These are phyloP conservation scores for Pelargonium cotyledonis DNA, from an alignment of 441 rosid genomes.

Conservation along the genomic window DNA sequence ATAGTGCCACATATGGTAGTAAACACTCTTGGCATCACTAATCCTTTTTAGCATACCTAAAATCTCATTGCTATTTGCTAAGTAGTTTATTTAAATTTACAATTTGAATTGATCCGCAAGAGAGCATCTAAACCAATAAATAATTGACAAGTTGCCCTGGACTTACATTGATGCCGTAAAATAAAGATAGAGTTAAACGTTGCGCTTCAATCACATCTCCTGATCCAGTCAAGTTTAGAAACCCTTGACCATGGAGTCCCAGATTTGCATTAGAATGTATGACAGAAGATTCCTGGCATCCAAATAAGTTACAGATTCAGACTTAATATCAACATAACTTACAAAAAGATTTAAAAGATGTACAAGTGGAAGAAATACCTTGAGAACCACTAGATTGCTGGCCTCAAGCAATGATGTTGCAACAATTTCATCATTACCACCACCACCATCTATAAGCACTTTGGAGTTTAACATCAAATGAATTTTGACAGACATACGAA, in stretches of 20 bases:
- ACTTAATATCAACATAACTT: conserved; percentile 13
- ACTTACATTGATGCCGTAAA: conserved; percentile 71
- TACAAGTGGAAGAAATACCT: conserved; percentile 36
- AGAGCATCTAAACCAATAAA: not conserved
- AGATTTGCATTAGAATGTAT: conserved; percentile 89
- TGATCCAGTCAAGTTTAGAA: conserved; percentile 65
- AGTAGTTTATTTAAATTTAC: not conserved
- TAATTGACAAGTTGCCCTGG: conserved; percentile 8
- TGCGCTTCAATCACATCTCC: conserved; percentile 83
- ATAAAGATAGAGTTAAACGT: conserved; percentile 69
- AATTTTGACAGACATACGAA: conserved; percentile 83
- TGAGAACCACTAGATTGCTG: conserved; percentile 82
- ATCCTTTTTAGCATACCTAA: not conserved
- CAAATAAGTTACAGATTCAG: conserved; percentile 14
- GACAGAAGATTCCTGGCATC: conserved; percentile 64
- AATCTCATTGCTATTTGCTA: too few species aligned
- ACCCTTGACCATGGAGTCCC: conserved; percentile 92
- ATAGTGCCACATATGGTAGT: not conserved
- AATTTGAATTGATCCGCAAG: not conserved
- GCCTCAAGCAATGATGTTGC: conserved; percentile 82
- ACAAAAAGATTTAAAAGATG: not conserved
- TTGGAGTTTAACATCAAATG: conserved; percentile 89
- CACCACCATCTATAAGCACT: conserved; percentile 74
- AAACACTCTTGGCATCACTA: not conserved
- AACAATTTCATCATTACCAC: conserved; percentile 57